Evolutionary conservation across 768 basidiomycete genomes (phyloP).

Genomic region (Trametes cinnabarina): DNA sequence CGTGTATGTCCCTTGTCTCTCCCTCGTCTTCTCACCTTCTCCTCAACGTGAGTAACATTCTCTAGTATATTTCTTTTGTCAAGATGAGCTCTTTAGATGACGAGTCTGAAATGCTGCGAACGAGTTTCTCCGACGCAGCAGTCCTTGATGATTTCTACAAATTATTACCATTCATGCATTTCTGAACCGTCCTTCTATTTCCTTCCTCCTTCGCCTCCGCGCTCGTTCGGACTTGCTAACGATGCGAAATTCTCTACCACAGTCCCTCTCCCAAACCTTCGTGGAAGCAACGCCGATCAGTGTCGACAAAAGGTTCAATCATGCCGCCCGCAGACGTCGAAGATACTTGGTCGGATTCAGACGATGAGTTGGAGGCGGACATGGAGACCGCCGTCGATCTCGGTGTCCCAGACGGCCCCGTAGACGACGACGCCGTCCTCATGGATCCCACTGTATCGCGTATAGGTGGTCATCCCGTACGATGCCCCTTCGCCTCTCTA

Average conservation of each 20-base stretch:
- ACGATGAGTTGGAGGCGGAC: slow-evolving; percentile 55
- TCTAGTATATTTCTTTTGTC: neutral
- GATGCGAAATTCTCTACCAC: slow-evolving; percentile 12
- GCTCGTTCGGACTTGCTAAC: slow-evolving; percentile 10
- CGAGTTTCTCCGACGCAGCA: slow-evolving; percentile 58
- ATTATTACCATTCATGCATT: slow-evolving; percentile 91
- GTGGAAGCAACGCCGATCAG: neutral
- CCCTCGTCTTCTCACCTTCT: neutral
- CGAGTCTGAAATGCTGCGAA: slow-evolving; percentile 73
- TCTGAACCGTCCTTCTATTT: slow-evolving; percentile 50
- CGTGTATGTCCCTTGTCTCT: neutral
- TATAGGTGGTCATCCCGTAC: slow-evolving; percentile 88
- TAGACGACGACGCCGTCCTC: slow-evolving; percentile 58
- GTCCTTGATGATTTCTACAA: slow-evolving; percentile 59
- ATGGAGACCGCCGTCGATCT: slow-evolving; percentile 73
- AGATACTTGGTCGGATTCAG: slow-evolving; percentile 81
- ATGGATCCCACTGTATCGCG: slow-evolving; percentile 82
- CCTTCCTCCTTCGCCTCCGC: slow-evolving; percentile 19
- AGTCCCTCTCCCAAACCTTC: neutral
- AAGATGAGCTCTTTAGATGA: slow-evolving; percentile 60
- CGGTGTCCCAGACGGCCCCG: slow-evolving; percentile 75
- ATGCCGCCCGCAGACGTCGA: slow-evolving; percentile 43
- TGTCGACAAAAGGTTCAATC: neutral
- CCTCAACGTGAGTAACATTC: neutral
- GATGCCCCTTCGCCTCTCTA: slow-evolving; percentile 52